Percentiles rank a stretch among this genome's conserved stretches.
phyloP scores from a whole-genome alignment of 202 grass and related monocot genomes.

The Elaeis oleifera region DNA sequence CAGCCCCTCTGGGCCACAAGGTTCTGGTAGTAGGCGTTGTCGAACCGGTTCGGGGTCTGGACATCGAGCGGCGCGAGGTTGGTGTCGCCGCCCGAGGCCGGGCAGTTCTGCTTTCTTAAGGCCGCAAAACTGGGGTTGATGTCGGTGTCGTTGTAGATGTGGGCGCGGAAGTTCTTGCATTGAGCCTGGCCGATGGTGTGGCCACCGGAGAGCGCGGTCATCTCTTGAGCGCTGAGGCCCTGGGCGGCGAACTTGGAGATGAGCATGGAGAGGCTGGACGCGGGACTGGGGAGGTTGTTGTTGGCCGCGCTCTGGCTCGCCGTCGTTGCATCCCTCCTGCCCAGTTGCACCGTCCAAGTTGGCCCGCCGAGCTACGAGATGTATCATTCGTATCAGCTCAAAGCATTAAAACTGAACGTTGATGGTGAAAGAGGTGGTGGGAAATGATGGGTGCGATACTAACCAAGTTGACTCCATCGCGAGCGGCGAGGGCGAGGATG shows the following conservation, averaged over 20 bases:
- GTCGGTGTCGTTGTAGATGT: conserved; percentile 47
- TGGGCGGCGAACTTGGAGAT: conserved; percentile 31
- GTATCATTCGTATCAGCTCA: too few species aligned
- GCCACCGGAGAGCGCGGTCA: conserved; percentile 64
- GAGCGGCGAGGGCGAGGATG: conserved; percentile 51
- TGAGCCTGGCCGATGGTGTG: conserved; percentile 55
- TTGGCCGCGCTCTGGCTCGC: conserved; percentile 36
- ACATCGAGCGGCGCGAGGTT: conserved; percentile 33
- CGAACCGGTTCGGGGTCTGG: conserved; percentile 30
- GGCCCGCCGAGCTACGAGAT: conserved; percentile 47
- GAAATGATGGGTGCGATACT: not conserved
- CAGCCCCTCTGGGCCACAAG: conserved; percentile 30
- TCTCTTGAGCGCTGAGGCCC: conserved; percentile 35
- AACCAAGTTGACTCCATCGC: conserved; percentile 39
- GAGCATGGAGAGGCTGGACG: conserved; percentile 19
- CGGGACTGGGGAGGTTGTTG: conserved; percentile 30
- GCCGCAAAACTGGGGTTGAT: conserved; percentile 30
- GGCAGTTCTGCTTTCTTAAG: conserved; percentile 17
- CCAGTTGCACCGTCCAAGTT: conserved; percentile 40
- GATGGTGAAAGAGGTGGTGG: too few species aligned
- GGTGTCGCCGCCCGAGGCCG: conserved; percentile 17
- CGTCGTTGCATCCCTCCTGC: conserved; percentile 56
- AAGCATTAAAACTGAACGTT: too few species aligned
- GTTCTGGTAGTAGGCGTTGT: conserved; percentile 39
- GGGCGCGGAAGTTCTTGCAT: conserved; percentile 46